Conservation (phyloP, 2,329 filamentous ascomycete species). For the Exophiala calicioides region DNA sequence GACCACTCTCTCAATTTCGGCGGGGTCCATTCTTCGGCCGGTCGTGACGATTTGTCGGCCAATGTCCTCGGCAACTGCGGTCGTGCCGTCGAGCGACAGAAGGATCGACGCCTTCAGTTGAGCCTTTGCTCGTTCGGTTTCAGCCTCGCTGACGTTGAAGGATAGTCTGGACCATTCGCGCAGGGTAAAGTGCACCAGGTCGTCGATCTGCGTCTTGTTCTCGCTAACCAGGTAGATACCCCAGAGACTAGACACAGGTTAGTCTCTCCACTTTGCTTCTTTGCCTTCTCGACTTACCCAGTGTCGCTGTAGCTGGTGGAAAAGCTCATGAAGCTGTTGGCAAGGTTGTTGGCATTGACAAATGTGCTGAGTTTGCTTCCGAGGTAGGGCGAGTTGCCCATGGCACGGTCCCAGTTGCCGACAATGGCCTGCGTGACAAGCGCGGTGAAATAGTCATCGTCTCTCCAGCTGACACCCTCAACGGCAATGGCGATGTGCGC, state of each 20-base stretch:
- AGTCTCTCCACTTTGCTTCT: conserved; percentile 5
- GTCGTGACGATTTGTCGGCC: conserved; percentile 98
- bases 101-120: conserved; percentile 99
- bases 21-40: conserved; percentile 83
- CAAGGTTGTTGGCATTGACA: conserved; percentile 90
- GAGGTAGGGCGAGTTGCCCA: conserved; percentile 95
- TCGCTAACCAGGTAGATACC: conserved; percentile 98
- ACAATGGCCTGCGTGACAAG: conserved; percentile 98
- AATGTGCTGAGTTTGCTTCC: conserved; percentile 97
- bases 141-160: conserved; percentile 80
- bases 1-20: conserved; percentile 92
- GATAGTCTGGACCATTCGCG: conserved; percentile 97
- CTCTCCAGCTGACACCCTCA: conserved; percentile 99
- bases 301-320: conserved; percentile 99
- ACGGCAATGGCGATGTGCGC: conserved; percentile 98
- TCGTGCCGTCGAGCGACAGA: conserved; percentile 94
- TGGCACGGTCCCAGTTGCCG: conserved; percentile 98
- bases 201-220: conserved; percentile 82
- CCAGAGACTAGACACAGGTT: conserved; percentile 72
- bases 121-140: conserved; percentile 97
- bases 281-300: conserved; percentile 63
- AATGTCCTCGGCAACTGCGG: conserved; percentile 95
- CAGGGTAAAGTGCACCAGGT: conserved; percentile 96
- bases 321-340: conserved; percentile 99
- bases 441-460: conserved; percentile 98